These are phyloP conservation scores for Cladosporium halotolerans DNA, from an alignment of 2,329 filamentous ascomycete genomes.

Conservation along the genomic window DNA sequence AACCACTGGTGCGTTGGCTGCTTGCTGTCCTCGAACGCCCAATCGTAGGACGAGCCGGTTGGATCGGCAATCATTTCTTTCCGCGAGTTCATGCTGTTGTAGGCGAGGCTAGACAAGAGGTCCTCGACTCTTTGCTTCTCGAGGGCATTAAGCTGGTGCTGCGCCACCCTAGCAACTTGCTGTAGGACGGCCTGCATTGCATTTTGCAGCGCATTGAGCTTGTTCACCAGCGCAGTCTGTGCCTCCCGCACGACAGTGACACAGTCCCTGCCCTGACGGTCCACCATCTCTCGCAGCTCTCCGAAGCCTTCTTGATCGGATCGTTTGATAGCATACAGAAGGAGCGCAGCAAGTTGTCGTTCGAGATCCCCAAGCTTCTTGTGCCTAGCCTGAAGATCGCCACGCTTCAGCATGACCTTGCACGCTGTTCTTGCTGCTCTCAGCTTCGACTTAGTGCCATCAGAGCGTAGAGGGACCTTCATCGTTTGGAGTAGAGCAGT, in stretches of 20 bases:
- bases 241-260: neutral
- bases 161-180: neutral
- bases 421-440: neutral
- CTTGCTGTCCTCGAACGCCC: neutral
- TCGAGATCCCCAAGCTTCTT: neutral
- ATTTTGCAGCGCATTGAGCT: conserved; percentile 3
- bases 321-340: neutral
- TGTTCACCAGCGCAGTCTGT: neutral
- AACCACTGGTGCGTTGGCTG: neutral
- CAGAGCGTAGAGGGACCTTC: neutral
- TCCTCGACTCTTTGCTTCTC: neutral
- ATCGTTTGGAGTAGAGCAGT: neutral
- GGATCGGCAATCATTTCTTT: neutral
- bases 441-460: neutral
- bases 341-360: neutral
- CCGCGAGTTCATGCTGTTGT: neutral
- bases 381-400: neutral
- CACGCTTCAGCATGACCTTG: neutral
- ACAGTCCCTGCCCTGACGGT: neutral
- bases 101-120: neutral
- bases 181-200: neutral
- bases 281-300: neutral
- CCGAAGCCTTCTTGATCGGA: neutral
- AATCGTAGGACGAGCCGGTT: neutral
- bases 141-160: neutral